Percentiles rank a stretch among this genome's conserved stretches.
These are phyloP conservation scores for Delonix regia DNA, from an alignment of 306 rosid species.

Conservation along the genomic window DNA sequence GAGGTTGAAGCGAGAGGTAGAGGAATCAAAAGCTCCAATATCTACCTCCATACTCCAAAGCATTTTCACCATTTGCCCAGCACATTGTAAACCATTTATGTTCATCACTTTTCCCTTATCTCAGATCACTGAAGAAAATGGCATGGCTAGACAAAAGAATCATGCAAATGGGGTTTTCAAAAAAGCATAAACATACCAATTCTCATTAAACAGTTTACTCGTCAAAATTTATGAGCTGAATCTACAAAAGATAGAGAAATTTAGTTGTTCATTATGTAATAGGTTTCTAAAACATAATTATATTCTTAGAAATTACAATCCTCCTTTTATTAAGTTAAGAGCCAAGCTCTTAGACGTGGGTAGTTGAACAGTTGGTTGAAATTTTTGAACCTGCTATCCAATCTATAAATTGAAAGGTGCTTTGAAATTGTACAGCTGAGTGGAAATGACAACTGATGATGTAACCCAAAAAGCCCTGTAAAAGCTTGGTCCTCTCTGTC, in stretches of 20 bases:
- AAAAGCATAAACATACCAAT: slow-evolving; percentile 41
- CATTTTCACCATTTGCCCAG: slow-evolving; percentile 85
- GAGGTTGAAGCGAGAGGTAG: slow-evolving; percentile 66
- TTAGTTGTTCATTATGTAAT: too few relatives aligned
- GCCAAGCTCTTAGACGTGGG: too few relatives aligned
- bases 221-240: too few relatives aligned
- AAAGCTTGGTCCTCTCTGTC: slow-evolving; percentile 68
- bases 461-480: slow-evolving; percentile 73
- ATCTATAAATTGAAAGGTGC: too few relatives aligned
- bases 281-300: too few relatives aligned
- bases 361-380: too few relatives aligned
- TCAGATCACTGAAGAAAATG: neutral
- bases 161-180: neutral
- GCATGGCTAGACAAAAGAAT: neutral
- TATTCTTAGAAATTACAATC: too few relatives aligned
- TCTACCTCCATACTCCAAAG: slow-evolving; percentile 85
- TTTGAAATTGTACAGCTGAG: slow-evolving; percentile 60
- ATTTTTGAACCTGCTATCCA: too few relatives aligned
- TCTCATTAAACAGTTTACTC: slow-evolving; percentile 51
- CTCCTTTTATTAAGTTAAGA: too few relatives aligned
- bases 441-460: slow-evolving; percentile 61
- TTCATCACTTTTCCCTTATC: neutral
- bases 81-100: slow-evolving; percentile 28
- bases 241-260: too few relatives aligned
- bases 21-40: slow-evolving; percentile 70